Evolutionary conservation across 2,329 filamentous ascomycete genomes (phyloP).

Genomic region (Cryphonectria parasitica): DNA sequence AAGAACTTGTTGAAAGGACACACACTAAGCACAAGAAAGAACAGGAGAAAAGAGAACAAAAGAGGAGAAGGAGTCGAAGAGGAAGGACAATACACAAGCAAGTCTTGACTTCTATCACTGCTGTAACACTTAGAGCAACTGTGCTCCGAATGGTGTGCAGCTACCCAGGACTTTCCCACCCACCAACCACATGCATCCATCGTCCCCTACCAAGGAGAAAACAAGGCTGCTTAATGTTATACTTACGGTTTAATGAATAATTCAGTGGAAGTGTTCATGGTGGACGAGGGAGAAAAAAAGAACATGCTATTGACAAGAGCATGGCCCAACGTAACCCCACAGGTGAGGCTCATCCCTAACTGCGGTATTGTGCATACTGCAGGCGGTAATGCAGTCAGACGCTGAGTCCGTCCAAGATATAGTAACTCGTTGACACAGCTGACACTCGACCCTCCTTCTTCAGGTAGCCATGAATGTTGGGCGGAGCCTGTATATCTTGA

Average conservation of each 20-base stretch:
- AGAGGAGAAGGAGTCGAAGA: neutral
- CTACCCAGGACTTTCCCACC: neutral
- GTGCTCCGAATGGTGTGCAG: neutral
- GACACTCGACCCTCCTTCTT: conserved; percentile 1
- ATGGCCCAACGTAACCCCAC: neutral
- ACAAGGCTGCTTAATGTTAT: neutral
- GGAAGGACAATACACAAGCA: neutral
- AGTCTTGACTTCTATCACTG: neutral
- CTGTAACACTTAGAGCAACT: neutral
- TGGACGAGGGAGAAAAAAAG: neutral
- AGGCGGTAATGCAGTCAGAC: conserved; percentile 1
- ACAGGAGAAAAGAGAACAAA: no score
- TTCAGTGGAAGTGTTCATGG: neutral
- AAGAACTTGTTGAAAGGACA: neutral
- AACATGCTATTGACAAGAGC: neutral
- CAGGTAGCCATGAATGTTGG: neutral
- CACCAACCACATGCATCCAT: neutral
- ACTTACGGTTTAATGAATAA: neutral
- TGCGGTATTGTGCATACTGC: neutral
- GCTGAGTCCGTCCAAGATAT: conserved; percentile 15
- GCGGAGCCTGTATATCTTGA: neutral
- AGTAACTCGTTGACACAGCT: conserved; percentile 8
- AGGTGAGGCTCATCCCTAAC: neutral
- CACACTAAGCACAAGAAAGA: neutral
- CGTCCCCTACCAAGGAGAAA: neutral